These are phyloP conservation scores for Kregervanrija delftensis DNA, from an alignment of 805 yeast genomes.

Conservation along the genomic window DNA sequence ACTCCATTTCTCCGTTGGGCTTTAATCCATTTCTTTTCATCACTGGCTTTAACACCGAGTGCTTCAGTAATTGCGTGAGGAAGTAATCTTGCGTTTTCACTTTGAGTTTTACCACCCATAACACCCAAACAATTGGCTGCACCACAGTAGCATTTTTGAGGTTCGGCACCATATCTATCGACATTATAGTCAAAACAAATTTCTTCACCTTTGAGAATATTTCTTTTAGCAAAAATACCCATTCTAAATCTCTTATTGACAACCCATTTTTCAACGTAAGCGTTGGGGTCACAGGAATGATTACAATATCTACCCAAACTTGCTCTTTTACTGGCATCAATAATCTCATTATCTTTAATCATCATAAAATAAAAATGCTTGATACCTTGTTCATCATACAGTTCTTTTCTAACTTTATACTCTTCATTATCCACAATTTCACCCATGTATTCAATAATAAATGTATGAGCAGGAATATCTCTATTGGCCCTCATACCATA, in stretches of 20 bases:
- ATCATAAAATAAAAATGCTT: conserved; percentile 93
- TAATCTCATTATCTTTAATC: conserved; percentile 87
- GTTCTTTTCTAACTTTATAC: conserved; percentile 69
- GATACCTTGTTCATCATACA: conserved; percentile 60
- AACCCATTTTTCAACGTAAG: conserved; percentile 95
- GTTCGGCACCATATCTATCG: conserved; percentile 91
- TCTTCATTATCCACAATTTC: conserved; percentile 79
- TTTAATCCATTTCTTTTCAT: conserved; percentile 68
- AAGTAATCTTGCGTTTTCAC: conserved; percentile 77
- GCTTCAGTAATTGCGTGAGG: conserved; percentile 86
- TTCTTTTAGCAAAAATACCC: conserved; percentile 89
- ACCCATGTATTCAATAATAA: conserved; percentile 88
- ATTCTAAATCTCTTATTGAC: conserved; percentile 83
- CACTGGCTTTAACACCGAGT: conserved; percentile 61
- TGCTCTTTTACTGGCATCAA: conserved; percentile 90
- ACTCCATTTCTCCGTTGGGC: conserved; percentile 44
- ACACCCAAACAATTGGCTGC: conserved; percentile 87
- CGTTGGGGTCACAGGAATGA: conserved; percentile 93
- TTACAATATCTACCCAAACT: conserved; percentile 87
- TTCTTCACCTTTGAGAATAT: conserved; percentile 74
- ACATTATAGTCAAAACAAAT: conserved; percentile 90
- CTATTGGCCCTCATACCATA: conserved; percentile 76
- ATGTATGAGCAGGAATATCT: conserved; percentile 52
- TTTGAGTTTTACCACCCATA: conserved; percentile 95
- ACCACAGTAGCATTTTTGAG: conserved; percentile 93